phyloP scores from a whole-genome alignment of 2,329 filamentous ascomycete species.

The Aureobasidium sp. region DNA sequence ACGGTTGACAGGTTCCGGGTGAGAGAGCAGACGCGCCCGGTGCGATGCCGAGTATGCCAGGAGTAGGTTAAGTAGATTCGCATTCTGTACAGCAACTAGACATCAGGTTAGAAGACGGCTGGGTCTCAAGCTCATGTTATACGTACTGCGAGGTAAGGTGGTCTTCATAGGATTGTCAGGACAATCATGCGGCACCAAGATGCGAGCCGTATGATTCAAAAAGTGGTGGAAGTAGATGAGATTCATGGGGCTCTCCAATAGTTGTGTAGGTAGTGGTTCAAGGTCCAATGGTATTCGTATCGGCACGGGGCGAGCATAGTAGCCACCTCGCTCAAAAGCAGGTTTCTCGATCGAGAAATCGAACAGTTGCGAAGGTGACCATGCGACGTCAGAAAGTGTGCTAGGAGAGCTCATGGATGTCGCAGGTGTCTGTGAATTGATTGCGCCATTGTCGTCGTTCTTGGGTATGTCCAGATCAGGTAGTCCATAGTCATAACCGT shows the following conservation, averaged over 20 bases:
- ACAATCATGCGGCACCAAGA: constrained; percentile 55
- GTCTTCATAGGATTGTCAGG: constrained; percentile 52
- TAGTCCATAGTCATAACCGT: constrained; percentile 64
- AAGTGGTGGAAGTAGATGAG: constrained; percentile 67
- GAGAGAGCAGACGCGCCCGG: constrained; percentile 63
- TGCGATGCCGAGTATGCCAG: constrained; percentile 81
- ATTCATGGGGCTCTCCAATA: constrained; percentile 71
- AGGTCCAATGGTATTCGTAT: constrained; percentile 54
- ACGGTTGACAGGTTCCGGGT: constrained; percentile 65
- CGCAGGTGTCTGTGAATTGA: constrained; percentile 31
- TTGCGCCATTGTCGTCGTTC: constrained; percentile 63
- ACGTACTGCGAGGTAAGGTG: constrained; percentile 54
- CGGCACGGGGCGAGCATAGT: constrained; percentile 61
- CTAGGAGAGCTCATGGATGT: not conserved
- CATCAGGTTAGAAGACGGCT: constrained; percentile 26
- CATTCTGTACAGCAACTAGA: constrained; percentile 58
- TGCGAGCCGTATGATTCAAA: constrained; percentile 69
- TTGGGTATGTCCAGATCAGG: constrained; percentile 60
- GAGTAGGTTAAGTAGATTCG: constrained; percentile 66
- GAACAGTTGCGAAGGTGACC: constrained; percentile 3
- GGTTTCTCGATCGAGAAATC: constrained; percentile 27
- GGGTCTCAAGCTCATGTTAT: not conserved
- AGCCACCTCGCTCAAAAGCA: constrained; percentile 53
- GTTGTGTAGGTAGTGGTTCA: constrained; percentile 46
- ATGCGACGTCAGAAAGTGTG: not conserved